A percentile compares a stretch with the other conserved stretches of the same genome.
These are phyloP conservation scores for Penicillium sp. DNA, from an alignment of 2,329 filamentous ascomycete genomes.

Conservation along the genomic window DNA sequence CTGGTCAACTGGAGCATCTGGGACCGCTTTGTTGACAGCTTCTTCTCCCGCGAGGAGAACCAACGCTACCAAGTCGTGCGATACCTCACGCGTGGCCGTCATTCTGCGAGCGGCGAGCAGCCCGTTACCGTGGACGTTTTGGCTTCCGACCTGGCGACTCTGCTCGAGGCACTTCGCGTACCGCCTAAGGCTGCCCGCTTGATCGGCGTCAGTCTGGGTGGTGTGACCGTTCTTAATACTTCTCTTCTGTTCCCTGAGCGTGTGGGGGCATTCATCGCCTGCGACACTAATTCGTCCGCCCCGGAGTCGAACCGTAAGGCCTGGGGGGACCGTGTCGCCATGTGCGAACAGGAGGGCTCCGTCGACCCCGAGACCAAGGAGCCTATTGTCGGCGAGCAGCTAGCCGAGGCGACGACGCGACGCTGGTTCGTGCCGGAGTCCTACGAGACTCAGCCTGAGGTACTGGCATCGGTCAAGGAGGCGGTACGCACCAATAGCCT, in stretches of 20 bases:
- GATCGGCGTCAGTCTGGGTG: slow-evolving; percentile 75
- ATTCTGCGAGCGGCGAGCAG: slow-evolving; percentile 34
- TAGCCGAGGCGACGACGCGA: slow-evolving; percentile 66
- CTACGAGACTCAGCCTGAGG: slow-evolving; percentile 53
- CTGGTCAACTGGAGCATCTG: slow-evolving; percentile 75
- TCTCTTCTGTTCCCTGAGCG: slow-evolving; percentile 61
- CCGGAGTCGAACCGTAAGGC: slow-evolving; percentile 69
- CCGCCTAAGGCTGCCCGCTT: slow-evolving; percentile 57
- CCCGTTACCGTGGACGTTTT: slow-evolving; percentile 61
- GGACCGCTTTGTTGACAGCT: slow-evolving; percentile 64
- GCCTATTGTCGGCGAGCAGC: slow-evolving; percentile 54
- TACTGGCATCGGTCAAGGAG: slow-evolving; percentile 56
- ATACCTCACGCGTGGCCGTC: slow-evolving; percentile 70
- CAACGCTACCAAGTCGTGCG: slow-evolving; percentile 65
- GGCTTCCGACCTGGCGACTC: slow-evolving; percentile 59
- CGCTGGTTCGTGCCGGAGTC: slow-evolving; percentile 65
- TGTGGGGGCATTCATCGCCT: slow-evolving; percentile 61
- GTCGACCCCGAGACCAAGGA: slow-evolving; percentile 38
- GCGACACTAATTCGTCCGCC: slow-evolving; percentile 71
- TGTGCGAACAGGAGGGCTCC: slow-evolving; percentile 56
- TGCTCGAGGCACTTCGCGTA: slow-evolving; percentile 67
- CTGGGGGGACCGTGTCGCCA: slow-evolving; percentile 69
- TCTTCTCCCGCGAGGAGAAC: slow-evolving; percentile 51
- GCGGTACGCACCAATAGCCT: slow-evolving; percentile 67
- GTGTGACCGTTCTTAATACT: slow-evolving; percentile 69